Base-by-base conservation (phyloP, 495 filamentous ascomycete species). In the Penicillium roqueforti region DNA sequence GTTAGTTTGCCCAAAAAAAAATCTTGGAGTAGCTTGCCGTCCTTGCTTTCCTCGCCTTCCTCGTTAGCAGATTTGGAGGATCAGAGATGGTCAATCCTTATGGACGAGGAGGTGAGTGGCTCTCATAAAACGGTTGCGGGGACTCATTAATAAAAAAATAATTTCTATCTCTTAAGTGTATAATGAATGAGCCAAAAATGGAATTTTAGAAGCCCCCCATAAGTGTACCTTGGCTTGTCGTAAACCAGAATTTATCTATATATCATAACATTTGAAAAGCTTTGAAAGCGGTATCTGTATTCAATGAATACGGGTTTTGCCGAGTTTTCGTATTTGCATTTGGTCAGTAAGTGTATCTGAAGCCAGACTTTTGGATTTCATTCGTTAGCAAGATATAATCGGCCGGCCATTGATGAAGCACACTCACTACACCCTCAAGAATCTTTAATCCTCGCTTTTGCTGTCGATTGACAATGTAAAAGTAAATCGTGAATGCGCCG, bases 401-500 rank as follows among this genome's bases (percentile, higher is more conserved):
- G 37, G 32, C 10, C 25, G 2, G 16, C 10, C 42, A 10, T 42
- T 5, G 13, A 18, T 23, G 9, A 23, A 39, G 16, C 3, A 42
- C 20, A 57, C 62, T 53, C 65, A 81, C 79, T 20, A 77, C 79
- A 18, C 73, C 74, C 56, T 88, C 84, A 10, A 87, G 66, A 1
- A 83, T 39, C 23, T 61, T 71, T 53, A 73, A 72, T 0, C 80
- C 78, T 28, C 55, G 58, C 31, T 51, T 71, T 57, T 84, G 79
- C 32, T 63, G 59, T 40, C 67, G 69, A 68, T 91, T 91, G 26
- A 77, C 75, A 13, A 68, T 64, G 55, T 77, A 81, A 59, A 92
- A 90, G 55, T 83, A 80, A 1, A 77, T 28, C 1, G 86, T 79
- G 56, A 90, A 87, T 0, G 67, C 54, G 4, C 52, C 73, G 1